Percentiles rank a stretch among this genome's conserved stretches.
These are phyloP conservation scores for Peronospora belbahrii DNA, from an alignment of 352 stramenopile genomes.

Conservation along the genomic window DNA sequence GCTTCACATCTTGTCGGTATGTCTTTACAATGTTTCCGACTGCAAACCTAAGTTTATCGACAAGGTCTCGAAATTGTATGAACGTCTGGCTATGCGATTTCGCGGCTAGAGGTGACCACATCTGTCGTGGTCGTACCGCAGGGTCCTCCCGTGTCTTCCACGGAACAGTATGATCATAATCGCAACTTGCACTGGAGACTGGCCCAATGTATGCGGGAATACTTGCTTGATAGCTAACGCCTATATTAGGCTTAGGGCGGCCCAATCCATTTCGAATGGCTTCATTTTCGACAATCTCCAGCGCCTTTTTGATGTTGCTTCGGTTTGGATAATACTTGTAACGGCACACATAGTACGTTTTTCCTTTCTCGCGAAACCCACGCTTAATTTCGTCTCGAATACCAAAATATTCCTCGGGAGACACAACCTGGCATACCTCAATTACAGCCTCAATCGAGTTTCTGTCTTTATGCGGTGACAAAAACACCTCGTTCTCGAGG, in stretches of 20 bases:
- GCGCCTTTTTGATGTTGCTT: conserved; percentile 50
- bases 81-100: conserved; percentile 37
- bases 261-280: conserved; percentile 61
- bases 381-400: conserved; percentile 63
- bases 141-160: conserved; percentile 26
- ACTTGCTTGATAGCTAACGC: conserved; percentile 44
- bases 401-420: conserved; percentile 62
- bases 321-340: conserved; percentile 78
- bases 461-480: conserved; percentile 79
- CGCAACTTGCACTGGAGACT: conserved; percentile 5
- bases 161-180: conserved; percentile 21
- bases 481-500: conserved; percentile 65
- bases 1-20: conserved; percentile 27
- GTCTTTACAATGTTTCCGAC: conserved; percentile 67
- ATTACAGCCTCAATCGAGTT: conserved; percentile 77
- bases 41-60: conserved; percentile 52
- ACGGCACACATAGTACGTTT: conserved; percentile 64
- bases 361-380: conserved; percentile 57
- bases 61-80: conserved; percentile 43
- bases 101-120: conserved; percentile 62
- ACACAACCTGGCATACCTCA: conserved; percentile 69
- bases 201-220: conserved; percentile 37
- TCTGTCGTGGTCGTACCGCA: conserved; percentile 28
- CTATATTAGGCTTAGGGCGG: conserved; percentile 61
- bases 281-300: conserved; percentile 58